Conservation (phyloP, 495 filamentous ascomycete species). For the Cercophora samala region DNA sequence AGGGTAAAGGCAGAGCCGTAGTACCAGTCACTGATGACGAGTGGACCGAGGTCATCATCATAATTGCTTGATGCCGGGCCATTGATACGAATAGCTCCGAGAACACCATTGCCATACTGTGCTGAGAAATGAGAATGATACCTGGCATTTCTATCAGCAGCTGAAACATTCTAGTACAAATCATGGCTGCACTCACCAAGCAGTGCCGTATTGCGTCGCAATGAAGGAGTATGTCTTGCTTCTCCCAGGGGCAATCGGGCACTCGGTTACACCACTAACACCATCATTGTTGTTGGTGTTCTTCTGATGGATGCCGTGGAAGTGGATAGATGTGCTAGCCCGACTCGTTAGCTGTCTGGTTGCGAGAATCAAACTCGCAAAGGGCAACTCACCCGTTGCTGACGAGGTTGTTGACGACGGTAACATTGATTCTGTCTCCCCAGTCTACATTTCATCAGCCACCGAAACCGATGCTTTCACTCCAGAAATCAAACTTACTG, state of each 20-base stretch:
- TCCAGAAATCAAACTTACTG: constrained; percentile 13
- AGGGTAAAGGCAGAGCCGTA: constrained; percentile 32
- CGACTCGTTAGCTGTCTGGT: constrained; percentile 5
- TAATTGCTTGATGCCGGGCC: constrained; percentile 52
- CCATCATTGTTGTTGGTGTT: constrained; percentile 41
- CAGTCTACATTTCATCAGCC: constrained; percentile 40
- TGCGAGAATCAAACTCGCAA: not conserved
- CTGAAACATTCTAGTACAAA: not conserved
- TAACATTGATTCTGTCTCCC: constrained; percentile 57
- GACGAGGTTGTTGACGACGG: constrained; percentile 50
- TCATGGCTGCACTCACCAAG: constrained; percentile 22
- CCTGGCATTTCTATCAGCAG: constrained; percentile 26
- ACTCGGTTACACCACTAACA: constrained; percentile 48
- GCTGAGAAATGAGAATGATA: constrained; percentile 56
- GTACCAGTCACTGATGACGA: constrained; percentile 46
- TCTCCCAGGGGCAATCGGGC: constrained; percentile 46
- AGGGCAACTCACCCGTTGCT: constrained; percentile 34
- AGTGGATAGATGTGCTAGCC: constrained; percentile 47
- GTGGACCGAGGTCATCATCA: constrained; percentile 48
- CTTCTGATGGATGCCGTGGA: constrained; percentile 50
- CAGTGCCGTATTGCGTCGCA: constrained; percentile 48
- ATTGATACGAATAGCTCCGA: constrained; percentile 54
- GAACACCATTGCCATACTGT: constrained; percentile 50
- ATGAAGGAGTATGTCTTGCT: constrained; percentile 47
- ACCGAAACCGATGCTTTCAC: constrained; percentile 7